Conservation (phyloP, 164 flowering plant species). For the Aristolochia fimbriata region DNA sequence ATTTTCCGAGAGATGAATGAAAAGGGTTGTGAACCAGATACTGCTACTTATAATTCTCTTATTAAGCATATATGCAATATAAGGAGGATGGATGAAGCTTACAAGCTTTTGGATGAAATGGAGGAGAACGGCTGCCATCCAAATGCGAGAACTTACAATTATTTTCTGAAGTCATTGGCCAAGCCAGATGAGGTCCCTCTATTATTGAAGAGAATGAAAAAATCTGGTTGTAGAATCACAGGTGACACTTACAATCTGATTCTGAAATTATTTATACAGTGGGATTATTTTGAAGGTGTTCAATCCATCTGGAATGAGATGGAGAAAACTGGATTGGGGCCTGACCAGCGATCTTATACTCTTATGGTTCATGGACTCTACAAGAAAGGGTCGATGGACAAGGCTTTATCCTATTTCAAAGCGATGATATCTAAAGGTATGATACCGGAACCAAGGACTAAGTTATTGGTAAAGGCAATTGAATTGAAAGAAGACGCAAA, state of each 20-base stretch:
- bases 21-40: constrained; percentile 46
- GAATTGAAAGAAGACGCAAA: too few species aligned
- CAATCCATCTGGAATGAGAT: constrained; percentile 56
- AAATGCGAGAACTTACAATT: constrained; percentile 49
- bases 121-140: constrained; percentile 50
- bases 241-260: constrained; percentile 58
- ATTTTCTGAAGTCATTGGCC: constrained; percentile 46
- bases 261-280: constrained; percentile 46
- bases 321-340: constrained; percentile 75
- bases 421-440: constrained; percentile 10
- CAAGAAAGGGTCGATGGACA: constrained; percentile 37
- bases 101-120: constrained; percentile 69
- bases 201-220: constrained; percentile 58
- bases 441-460: constrained; percentile 53
- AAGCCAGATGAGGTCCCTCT: constrained; percentile 43
- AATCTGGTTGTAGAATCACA: constrained; percentile 37
- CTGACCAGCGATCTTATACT: constrained; percentile 70
- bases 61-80: constrained; percentile 80
- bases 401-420: constrained; percentile 27
- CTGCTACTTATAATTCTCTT: constrained; percentile 69
- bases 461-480: too few species aligned
- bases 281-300: constrained; percentile 40
- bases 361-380: constrained; percentile 67
- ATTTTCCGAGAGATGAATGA: constrained; percentile 64
- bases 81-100: constrained; percentile 63